These are phyloP conservation scores for Pythium periplocum DNA, from an alignment of 352 stramenopile species.

Conservation along the genomic window DNA sequence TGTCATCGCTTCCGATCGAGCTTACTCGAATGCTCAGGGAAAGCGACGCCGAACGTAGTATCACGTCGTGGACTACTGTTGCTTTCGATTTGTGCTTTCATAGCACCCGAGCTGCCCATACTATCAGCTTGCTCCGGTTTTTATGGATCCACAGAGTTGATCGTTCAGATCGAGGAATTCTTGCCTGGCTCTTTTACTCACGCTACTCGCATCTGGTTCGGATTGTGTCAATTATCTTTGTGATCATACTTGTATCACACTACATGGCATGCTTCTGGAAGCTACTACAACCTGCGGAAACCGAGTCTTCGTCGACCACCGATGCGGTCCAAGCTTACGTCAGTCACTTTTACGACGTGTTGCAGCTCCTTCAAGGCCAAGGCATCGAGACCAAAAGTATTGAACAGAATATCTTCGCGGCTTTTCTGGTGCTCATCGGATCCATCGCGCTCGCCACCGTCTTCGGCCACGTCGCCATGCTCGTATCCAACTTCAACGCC, in stretches of 20 bases:
- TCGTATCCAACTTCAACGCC: slow-evolving; percentile 53
- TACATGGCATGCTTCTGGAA: slow-evolving; percentile 21
- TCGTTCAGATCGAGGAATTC: slow-evolving; percentile 6
- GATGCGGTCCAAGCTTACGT: background rate
- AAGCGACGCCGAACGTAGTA: background rate
- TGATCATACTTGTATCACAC: slow-evolving; percentile 19
- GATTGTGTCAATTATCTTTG: slow-evolving; percentile 13
- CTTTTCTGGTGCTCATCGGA: slow-evolving; percentile 35
- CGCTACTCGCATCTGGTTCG: slow-evolving; percentile 23
- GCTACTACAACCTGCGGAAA: background rate
- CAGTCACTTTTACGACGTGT: slow-evolving; percentile 8
- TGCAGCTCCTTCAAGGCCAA: slow-evolving; percentile 51
- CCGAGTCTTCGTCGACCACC: background rate
- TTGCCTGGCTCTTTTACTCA: slow-evolving; percentile 27
- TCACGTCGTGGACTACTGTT: background rate
- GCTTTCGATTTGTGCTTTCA: background rate
- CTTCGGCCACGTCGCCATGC: slow-evolving; percentile 55
- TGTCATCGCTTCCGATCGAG: slow-evolving; percentile 12
- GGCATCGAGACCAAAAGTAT: slow-evolving; percentile 21
- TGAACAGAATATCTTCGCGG: slow-evolving; percentile 35
- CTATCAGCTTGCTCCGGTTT: slow-evolving; percentile 1
- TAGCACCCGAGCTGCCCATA: background rate
- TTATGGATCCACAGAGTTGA: slow-evolving; percentile 7
- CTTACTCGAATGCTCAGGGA: background rate
- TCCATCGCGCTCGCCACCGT: slow-evolving; percentile 53